Conservation (phyloP, 306 rosid genomes). For the Heteromeles arbutifolia region DNA sequence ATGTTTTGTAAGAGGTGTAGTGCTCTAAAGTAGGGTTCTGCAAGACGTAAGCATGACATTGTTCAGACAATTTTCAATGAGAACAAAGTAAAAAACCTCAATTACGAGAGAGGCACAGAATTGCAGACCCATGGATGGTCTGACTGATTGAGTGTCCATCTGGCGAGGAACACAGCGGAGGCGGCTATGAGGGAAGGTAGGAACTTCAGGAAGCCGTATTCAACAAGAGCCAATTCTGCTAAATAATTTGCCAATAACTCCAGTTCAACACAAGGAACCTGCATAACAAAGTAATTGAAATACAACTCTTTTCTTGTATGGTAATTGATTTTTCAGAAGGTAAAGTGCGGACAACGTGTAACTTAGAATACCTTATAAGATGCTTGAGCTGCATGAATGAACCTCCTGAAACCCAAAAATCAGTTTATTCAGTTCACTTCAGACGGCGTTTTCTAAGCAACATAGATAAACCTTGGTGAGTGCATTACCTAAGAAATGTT, state of each 20-base stretch:
- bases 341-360: not conserved
- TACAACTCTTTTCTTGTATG: not conserved
- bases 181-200: conserved; percentile 83
- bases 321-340: not conserved
- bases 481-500: conserved; percentile 78
- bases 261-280: conserved; percentile 57
- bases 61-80: not conserved
- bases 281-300: conserved; percentile 9
- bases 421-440: conserved; percentile 2
- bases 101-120: not conserved
- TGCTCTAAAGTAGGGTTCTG: conserved; percentile 78
- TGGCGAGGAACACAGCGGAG: conserved; percentile 84
- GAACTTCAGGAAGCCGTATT: conserved; percentile 64
- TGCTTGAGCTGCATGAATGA: conserved; percentile 71
- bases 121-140: conserved; percentile 78
- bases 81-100: not conserved
- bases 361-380: conserved; percentile 49
- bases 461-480: not conserved
- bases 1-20: conserved; percentile 60
- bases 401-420: conserved; percentile 58
- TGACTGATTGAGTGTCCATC: conserved; percentile 70
- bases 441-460: not conserved
- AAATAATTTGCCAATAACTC: conserved; percentile 78
- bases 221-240: conserved; percentile 73
- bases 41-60: conserved; percentile 16